A percentile compares a stretch with the other conserved stretches of the same genome.
phyloP scores from a whole-genome alignment of 441 rosid species.

The Eruca vesicaria region DNA sequence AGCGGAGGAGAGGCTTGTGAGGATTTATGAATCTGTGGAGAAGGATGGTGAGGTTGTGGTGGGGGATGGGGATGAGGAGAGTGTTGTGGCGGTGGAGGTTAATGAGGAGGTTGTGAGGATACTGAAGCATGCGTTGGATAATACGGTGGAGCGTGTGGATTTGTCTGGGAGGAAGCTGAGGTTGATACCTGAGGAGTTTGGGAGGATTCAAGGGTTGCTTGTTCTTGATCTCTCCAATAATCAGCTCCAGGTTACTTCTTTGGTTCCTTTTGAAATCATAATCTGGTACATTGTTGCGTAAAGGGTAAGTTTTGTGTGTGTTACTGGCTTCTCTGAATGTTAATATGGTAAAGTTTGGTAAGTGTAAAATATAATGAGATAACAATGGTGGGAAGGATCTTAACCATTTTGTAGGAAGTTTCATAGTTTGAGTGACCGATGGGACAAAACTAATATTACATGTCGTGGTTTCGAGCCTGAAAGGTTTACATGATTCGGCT shows the following conservation, averaged over 20 bases:
- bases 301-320: background rate
- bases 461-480: too few species aligned
- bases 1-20: constrained; percentile 15
- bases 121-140: constrained; percentile 53
- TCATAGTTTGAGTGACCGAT: too few species aligned
- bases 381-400: too few species aligned
- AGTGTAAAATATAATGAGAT: too few species aligned
- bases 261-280: background rate
- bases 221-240: constrained; percentile 69
- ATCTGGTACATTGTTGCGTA: background rate
- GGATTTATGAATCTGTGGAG: background rate
- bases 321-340: background rate
- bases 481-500: too few species aligned
- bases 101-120: constrained; percentile 59
- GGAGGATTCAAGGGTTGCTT: constrained; percentile 59
- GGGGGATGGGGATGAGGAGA: background rate
- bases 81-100: constrained; percentile 41
- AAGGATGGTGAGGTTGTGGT: background rate
- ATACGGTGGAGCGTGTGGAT: constrained; percentile 57
- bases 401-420: too few species aligned
- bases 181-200: constrained; percentile 79
- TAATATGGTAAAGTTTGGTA: background rate
- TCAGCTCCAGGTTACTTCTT: constrained; percentile 63
- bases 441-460: too few species aligned
- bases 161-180: constrained; percentile 60